phyloP scores from a whole-genome alignment of 345 rosid species.

The Rhodamnia argentea region DNA sequence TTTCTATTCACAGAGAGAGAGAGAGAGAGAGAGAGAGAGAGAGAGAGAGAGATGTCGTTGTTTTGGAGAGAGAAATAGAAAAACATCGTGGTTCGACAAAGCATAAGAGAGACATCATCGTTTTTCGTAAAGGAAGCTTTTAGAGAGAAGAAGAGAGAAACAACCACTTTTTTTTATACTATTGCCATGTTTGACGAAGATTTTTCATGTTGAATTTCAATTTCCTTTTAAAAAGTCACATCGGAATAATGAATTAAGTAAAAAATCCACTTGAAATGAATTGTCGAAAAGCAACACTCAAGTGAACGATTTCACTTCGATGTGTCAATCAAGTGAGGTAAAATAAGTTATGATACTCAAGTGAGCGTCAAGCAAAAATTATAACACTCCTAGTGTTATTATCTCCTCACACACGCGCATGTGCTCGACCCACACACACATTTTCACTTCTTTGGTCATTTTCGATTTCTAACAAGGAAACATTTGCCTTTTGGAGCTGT shows the following conservation, averaged over 20 bases:
- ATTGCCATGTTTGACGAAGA: neutral
- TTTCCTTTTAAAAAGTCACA: neutral
- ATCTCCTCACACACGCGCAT: neutral
- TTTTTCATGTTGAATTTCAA: neutral
- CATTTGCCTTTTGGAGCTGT: neutral
- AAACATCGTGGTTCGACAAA: no score
- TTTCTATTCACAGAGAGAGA: neutral
- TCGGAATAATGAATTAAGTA: neutral
- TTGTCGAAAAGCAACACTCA: neutral
- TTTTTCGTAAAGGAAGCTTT: no score
- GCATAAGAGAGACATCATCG: no score
- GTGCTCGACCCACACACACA: neutral
- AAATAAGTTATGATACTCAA: no score
- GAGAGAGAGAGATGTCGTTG: neutral
- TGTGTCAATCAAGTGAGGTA: no score
- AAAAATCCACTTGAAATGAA: neutral
- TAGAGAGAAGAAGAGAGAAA: neutral
- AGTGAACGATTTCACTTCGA: no score
- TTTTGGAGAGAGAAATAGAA: no score
- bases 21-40: no score
- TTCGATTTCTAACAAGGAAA: neutral
- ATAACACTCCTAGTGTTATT: no score
- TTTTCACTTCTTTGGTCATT: neutral
- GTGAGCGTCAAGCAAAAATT: no score
- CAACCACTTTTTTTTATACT: neutral